Conservation (phyloP, 2,329 filamentous ascomycete genomes). For the Rhynchosporium agropyri region DNA sequence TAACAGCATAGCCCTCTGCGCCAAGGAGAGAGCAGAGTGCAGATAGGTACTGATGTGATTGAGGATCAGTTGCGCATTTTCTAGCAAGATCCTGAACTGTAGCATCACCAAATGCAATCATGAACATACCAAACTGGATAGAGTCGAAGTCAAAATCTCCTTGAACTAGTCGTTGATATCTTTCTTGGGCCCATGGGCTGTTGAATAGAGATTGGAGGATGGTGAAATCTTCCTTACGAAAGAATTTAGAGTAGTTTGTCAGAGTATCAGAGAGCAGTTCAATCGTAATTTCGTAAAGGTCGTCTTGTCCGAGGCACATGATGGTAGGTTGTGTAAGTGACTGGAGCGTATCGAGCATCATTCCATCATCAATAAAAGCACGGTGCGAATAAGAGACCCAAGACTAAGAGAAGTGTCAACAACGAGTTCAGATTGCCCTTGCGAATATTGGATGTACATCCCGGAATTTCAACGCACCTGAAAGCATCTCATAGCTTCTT, state of each 20-base stretch:
- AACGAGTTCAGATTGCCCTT: not conserved
- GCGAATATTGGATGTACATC: not conserved
- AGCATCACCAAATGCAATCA: constrained; percentile 70
- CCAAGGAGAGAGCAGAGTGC: constrained; percentile 67
- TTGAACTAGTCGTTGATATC: constrained; percentile 57
- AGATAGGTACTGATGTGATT: constrained; percentile 55
- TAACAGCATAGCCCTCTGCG: constrained; percentile 66
- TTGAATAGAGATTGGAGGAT: constrained; percentile 62
- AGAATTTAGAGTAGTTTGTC: constrained; percentile 64
- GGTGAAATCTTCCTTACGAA: constrained; percentile 60
- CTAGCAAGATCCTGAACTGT: constrained; percentile 63
- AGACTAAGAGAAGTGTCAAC: constrained; percentile 49
- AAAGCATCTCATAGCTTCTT: constrained; percentile 62
- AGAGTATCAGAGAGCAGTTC: constrained; percentile 69
- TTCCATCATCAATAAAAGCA: constrained; percentile 58
- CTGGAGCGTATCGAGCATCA: constrained; percentile 61
- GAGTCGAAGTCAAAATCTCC: constrained; percentile 67
- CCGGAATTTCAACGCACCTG: constrained; percentile 50
- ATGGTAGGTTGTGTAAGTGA: constrained; percentile 63
- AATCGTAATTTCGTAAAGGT: constrained; percentile 60
- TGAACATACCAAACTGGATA: constrained; percentile 65
- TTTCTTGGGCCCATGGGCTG: constrained; percentile 59
- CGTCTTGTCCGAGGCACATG: constrained; percentile 59
- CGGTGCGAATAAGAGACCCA: constrained; percentile 77
- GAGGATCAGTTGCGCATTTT: constrained; percentile 49